Evolutionary conservation across 2,329 filamentous ascomycete species (phyloP), one percentile per base, ranked within the genome.

Genomic region (Paraconiothyrium brasiliense): DNA sequence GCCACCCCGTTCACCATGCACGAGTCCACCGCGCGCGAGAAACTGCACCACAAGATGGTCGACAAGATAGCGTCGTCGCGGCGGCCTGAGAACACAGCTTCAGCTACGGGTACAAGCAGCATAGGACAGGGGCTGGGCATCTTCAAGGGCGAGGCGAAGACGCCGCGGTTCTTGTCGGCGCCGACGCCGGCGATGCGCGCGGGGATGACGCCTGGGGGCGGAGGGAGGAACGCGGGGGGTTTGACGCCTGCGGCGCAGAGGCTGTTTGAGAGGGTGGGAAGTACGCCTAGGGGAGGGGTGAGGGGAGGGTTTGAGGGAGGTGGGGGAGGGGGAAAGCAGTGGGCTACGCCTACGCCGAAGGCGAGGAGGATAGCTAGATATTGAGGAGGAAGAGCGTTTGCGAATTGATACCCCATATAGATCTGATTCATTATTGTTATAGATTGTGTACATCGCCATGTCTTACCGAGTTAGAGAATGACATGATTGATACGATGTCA

Each of bases 21-120:
- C 65, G 89, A 92, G 58, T 88, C 90, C 57, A 88, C 92, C 57
- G 88, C 86, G 64, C 85, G 94, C 41, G 95, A 98, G 80, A 89
- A 88, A 39, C 81, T 74, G 68, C 87, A 91, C 13, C 88, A 88
- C 70, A 90, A 86, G 2, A 94, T 74, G 93, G 75, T 87, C 90
- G 70, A 73, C 14, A 54, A 54, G 7, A 74, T 74, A 67, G 32
- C 65, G 64, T 37, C 58, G 64, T 20, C 43, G 35, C 49, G 34
- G 52, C 56, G 44, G 37, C 57, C 37, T 7, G 59, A 46, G 30
- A 32, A 16, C 47, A 24, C 39, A 8, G 39, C 39, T 50, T 35
- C 14, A 13, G 13, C 39, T 7, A 14, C n/a, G 10, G 16, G 10
- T 27, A 54, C 84, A 85, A 30, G 84, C 86, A 4, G 61, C 14